These are phyloP conservation scores for Boechera stricta DNA, from an alignment of 345 rosid genomes.

Conservation along the genomic window DNA sequence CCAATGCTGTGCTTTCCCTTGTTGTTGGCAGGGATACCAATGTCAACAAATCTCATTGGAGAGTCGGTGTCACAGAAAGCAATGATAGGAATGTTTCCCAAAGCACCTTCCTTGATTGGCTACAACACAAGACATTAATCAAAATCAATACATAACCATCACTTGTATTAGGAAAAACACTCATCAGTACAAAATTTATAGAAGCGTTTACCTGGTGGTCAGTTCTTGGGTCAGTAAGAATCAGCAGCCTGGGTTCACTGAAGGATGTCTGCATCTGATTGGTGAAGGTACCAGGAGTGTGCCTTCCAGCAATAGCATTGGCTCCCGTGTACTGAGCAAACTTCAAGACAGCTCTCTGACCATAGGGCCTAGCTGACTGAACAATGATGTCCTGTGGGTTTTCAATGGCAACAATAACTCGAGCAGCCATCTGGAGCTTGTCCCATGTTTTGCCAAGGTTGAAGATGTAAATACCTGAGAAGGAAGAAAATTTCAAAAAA, in stretches of 20 bases:
- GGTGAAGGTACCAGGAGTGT: conserved; percentile 98
- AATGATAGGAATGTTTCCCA: conserved; percentile 93
- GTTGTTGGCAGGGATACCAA: conserved; percentile 96
- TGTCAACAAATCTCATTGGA: conserved; percentile 89
- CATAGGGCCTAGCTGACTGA: conserved; percentile 96
- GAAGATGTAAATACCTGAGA: conserved; percentile 79
- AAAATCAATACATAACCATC: not conserved
- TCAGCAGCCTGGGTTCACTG: conserved; percentile 84
- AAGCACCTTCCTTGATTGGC: conserved; percentile 98
- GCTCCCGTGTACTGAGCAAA: conserved; percentile 95
- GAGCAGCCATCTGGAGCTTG: conserved; percentile 82
- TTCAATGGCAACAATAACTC: conserved; percentile 86
- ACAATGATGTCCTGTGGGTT: conserved; percentile 93
- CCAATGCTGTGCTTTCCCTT: conserved; percentile 98
- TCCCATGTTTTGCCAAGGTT: conserved; percentile 97
- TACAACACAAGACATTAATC: conserved; percentile 42
- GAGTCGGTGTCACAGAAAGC: conserved; percentile 98
- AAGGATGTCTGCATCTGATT: conserved; percentile 92
- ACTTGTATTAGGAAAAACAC: too few species aligned
- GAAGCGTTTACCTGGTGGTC: conserved; percentile 77
- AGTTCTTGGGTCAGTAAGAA: conserved; percentile 97
- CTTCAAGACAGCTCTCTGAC: conserved; percentile 94
- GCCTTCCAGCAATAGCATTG: conserved; percentile 98
- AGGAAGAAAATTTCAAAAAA: too few species aligned
- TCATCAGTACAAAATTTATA: not conserved